phyloP scores from a whole-genome alignment of 352 stramenopile species.

The Pythium dissotocum region DNA sequence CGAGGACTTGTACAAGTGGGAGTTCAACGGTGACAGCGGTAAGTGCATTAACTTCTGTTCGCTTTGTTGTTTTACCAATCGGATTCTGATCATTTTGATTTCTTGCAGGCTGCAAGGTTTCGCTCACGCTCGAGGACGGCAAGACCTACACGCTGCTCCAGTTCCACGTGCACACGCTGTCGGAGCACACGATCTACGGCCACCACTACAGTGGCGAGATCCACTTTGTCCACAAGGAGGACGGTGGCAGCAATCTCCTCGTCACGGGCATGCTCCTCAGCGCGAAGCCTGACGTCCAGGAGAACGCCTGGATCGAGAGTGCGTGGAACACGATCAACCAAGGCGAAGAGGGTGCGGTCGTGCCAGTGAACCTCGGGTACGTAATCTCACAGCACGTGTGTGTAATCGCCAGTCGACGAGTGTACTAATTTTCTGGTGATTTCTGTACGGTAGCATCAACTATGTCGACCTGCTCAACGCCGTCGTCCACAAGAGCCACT shows the following conservation, averaged over 20 bases:
- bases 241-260: constrained; percentile 35
- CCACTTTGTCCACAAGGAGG: constrained; percentile 59
- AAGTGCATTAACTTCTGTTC: neutral
- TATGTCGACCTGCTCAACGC: constrained; percentile 59
- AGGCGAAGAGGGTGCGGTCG: constrained; percentile 18
- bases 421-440: neutral
- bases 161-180: constrained; percentile 62
- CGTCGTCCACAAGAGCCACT: constrained; percentile 49
- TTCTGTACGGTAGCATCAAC: constrained; percentile 34
- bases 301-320: constrained; percentile 51
- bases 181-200: constrained; percentile 59
- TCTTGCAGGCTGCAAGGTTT: constrained; percentile 47
- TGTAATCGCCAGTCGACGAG: neutral
- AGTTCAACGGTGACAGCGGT: constrained; percentile 44
- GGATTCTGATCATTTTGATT: neutral
- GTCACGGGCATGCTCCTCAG: constrained; percentile 54
- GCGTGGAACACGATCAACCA: constrained; percentile 45
- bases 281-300: constrained; percentile 30
- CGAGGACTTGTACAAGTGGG: constrained; percentile 66
- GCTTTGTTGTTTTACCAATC: too few species aligned
- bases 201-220: constrained; percentile 49
- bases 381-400: constrained; percentile 1
- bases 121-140: constrained; percentile 43
- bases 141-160: constrained; percentile 54
- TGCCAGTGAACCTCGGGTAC: constrained; percentile 42